phyloP scores from a whole-genome alignment of 352 stramenopile genomes.

The Globisporangium apiculatum region DNA sequence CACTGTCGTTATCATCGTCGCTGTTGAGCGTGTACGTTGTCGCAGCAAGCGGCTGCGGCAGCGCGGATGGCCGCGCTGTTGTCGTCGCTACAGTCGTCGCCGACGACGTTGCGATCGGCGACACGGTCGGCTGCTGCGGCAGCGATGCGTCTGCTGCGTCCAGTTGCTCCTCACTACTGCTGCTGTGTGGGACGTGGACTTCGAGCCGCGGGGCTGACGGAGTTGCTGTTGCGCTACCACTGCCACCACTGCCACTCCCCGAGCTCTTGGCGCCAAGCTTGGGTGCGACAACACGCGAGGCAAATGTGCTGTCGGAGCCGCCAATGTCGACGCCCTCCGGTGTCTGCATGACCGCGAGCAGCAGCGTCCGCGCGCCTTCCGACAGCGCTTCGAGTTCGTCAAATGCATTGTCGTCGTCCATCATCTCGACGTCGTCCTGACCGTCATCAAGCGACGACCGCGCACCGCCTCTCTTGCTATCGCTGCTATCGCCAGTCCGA shows the following conservation, averaged over 20 bases:
- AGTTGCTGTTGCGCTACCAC: neutral
- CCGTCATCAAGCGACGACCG: constrained; percentile 21
- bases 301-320: constrained; percentile 45
- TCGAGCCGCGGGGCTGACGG: constrained; percentile 1
- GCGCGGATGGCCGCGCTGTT: neutral
- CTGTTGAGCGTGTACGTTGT: constrained; percentile 3
- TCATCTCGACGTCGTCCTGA: constrained; percentile 48
- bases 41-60: constrained; percentile 4
- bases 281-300: constrained; percentile 15
- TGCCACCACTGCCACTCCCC: neutral
- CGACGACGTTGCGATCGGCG: constrained; percentile 10
- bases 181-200: constrained; percentile 6
- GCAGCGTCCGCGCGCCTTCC: constrained; percentile 72
- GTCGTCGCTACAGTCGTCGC: constrained; percentile 6
- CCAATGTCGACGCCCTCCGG: constrained; percentile 73
- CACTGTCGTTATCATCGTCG: constrained; percentile 5
- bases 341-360: constrained; percentile 86
- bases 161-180: constrained; percentile 16
- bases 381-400: constrained; percentile 84
- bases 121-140: constrained; percentile 3
- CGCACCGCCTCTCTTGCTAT: constrained; percentile 11
- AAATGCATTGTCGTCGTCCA: constrained; percentile 82
- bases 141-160: neutral
- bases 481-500: constrained; percentile 14
- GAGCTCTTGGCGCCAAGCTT: neutral